Conservation (phyloP, 768 basidiomycete species). For the Lactarius pseudohatsudake region DNA sequence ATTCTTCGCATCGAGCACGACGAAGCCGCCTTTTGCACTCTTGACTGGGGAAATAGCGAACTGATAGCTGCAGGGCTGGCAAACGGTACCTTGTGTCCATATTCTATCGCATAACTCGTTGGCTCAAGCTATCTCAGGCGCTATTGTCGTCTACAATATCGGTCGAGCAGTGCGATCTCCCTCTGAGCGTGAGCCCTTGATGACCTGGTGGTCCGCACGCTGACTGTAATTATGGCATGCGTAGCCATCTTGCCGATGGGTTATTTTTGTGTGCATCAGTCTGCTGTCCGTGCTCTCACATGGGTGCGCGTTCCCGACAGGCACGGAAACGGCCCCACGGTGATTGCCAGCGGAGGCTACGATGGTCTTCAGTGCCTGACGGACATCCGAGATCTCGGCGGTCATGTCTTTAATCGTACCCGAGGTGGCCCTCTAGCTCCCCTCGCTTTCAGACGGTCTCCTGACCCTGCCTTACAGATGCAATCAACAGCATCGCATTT, state of each 20-base stretch:
- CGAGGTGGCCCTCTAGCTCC: constrained; percentile 51
- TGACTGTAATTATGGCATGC: neutral
- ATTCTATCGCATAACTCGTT: neutral
- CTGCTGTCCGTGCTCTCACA: constrained; percentile 69
- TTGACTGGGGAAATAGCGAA: constrained; percentile 92
- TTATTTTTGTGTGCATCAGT: constrained; percentile 73
- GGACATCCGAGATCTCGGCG: constrained; percentile 70
- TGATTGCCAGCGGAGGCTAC: constrained; percentile 76
- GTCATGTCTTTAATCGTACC: constrained; percentile 72
- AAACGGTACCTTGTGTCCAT: constrained; percentile 53
- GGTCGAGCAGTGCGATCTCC: constrained; percentile 30
- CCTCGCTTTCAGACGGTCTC: constrained; percentile 5
- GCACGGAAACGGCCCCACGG: constrained; percentile 58
- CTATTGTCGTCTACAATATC: constrained; percentile 58
- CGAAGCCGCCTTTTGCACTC: constrained; percentile 70
- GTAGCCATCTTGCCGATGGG: constrained; percentile 61
- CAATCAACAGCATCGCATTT: constrained; percentile 66
- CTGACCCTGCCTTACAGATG: constrained; percentile 46
- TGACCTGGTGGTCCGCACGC: neutral
- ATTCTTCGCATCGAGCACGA: constrained; percentile 70
- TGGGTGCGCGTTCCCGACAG: constrained; percentile 73
- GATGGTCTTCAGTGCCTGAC: constrained; percentile 76
- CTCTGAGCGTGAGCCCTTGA: constrained; percentile 10
- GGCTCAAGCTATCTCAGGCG: constrained; percentile 39
- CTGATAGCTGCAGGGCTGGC: constrained; percentile 79